phyloP scores from a whole-genome alignment of 306 rosid genomes.

The Dryas alaskensis region DNA sequence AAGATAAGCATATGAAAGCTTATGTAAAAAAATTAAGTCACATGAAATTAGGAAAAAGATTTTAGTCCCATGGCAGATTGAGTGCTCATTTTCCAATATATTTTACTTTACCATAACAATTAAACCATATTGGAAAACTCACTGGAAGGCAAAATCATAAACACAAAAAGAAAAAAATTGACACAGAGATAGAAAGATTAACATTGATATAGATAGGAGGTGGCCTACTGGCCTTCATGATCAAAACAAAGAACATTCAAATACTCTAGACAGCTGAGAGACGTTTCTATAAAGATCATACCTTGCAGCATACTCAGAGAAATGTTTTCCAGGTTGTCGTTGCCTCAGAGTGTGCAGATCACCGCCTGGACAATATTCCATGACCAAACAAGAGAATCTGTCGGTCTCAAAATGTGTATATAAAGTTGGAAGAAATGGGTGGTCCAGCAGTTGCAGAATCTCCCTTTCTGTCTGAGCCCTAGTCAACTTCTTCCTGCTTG shows the following conservation, averaged over 20 bases:
- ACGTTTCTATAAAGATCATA: slow-evolving; percentile 31
- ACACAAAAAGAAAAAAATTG: neutral
- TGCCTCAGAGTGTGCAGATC: slow-evolving; percentile 98
- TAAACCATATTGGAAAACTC: slow-evolving; percentile 9
- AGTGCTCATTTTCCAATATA: neutral
- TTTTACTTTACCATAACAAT: neutral
- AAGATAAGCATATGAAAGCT: neutral
- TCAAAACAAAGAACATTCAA: neutral
- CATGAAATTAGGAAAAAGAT: neutral
- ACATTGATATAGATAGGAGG: neutral
- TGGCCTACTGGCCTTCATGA: neutral
- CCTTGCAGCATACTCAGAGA: slow-evolving; percentile 99
- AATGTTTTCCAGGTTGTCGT: slow-evolving; percentile 97
- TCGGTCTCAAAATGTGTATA: slow-evolving; percentile 98
- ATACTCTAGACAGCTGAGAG: slow-evolving; percentile 1
- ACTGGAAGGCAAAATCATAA: neutral
- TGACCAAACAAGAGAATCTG: slow-evolving; percentile 90
- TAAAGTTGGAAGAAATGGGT: slow-evolving; percentile 95
- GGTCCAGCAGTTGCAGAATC: slow-evolving; percentile 95
- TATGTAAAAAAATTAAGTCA: neutral
- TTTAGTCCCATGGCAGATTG: neutral
- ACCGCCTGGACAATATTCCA: slow-evolving; percentile 99
- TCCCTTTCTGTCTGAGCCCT: slow-evolving; percentile 99
- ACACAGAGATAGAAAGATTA: slow-evolving; percentile 3
- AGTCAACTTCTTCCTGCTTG: slow-evolving; percentile 86